Evolutionary conservation across 352 stramenopile species (phyloP).

Genomic region (Peronospora destructor): DNA sequence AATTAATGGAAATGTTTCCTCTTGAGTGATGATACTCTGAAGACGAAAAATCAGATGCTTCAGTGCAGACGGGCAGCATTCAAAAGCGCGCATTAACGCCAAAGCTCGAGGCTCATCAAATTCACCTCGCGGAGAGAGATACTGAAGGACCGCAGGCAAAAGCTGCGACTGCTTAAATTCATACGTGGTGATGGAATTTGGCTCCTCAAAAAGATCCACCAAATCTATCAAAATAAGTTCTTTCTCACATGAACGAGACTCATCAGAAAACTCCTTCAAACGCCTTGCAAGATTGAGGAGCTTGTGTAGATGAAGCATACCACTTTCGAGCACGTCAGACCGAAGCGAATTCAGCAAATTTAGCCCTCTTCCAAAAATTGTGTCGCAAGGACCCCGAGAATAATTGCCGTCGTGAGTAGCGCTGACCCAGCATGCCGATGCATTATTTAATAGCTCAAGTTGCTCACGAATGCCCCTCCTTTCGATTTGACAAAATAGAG

Average conservation of each 20-base stretch:
- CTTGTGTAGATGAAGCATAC: constrained; percentile 70
- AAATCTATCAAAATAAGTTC: constrained; percentile 62
- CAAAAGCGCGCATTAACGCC: constrained; percentile 40
- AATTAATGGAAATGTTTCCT: constrained; percentile 57
- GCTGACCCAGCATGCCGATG: constrained; percentile 33
- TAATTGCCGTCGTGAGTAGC: constrained; percentile 9
- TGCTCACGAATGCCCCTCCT: constrained; percentile 71
- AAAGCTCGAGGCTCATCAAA: constrained; percentile 32
- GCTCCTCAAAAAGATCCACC: constrained; percentile 68
- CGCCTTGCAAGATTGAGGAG: constrained; percentile 61
- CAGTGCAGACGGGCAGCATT: constrained; percentile 38
- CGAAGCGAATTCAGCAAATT: constrained; percentile 50
- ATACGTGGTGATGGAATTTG: constrained; percentile 73
- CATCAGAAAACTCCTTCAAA: constrained; percentile 39
- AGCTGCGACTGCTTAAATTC: constrained; percentile 82
- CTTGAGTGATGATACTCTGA: constrained; percentile 73
- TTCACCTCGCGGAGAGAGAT: constrained; percentile 31
- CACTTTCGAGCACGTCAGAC: constrained; percentile 64
- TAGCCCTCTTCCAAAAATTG: constrained; percentile 49
- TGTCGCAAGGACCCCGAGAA: constrained; percentile 19
- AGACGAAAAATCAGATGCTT: constrained; percentile 52
- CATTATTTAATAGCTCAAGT: constrained; percentile 50
- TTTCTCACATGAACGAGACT: constrained; percentile 25
- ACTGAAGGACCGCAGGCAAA: constrained; percentile 53
- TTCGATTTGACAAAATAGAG: constrained; percentile 78